A percentile compares a stretch with the other conserved stretches of the same genome.
These are phyloP conservation scores for Fraxinus anomala DNA, from an alignment of 257 asterid genomes.

Conservation along the genomic window DNA sequence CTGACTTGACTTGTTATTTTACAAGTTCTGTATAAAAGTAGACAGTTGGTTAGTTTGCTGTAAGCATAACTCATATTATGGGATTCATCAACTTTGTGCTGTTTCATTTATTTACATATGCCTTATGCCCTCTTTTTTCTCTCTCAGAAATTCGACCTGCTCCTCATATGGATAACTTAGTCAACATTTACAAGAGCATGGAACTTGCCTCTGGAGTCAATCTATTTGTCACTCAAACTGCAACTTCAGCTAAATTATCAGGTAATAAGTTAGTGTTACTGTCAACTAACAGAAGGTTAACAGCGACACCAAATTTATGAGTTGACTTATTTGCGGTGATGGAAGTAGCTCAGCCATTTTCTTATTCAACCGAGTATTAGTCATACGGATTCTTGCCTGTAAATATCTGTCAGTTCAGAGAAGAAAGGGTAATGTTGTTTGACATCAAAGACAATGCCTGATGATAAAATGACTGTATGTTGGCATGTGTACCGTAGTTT, in stretches of 20 bases:
- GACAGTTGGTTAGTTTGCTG: neutral
- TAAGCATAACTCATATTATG: neutral
- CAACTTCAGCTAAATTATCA: constrained; percentile 42
- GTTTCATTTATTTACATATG: constrained; percentile 6
- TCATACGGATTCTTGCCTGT: neutral
- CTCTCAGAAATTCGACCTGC: constrained; percentile 84
- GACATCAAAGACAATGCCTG: neutral
- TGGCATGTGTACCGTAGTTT: neutral
- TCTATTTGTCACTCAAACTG: constrained; percentile 58
- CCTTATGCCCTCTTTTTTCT: constrained; percentile 5
- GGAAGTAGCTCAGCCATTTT: constrained; percentile 1
- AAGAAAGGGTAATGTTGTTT: neutral
- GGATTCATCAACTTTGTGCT: neutral
- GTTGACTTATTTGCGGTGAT: neutral
- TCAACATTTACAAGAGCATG: constrained; percentile 86
- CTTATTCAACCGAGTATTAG: neutral
- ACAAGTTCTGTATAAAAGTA: neutral
- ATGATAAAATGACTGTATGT: neutral
- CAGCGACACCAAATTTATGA: too few species aligned
- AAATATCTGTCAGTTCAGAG: neutral
- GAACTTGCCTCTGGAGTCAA: constrained; percentile 73
- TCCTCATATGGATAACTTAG: constrained; percentile 95
- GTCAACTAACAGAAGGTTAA: neutral
- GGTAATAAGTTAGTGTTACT: constrained; percentile 44
- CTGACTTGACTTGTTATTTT: neutral